These are phyloP conservation scores for Chalaropsis thielavioides DNA, from an alignment of 2,329 filamentous ascomycete genomes.

Conservation along the genomic window DNA sequence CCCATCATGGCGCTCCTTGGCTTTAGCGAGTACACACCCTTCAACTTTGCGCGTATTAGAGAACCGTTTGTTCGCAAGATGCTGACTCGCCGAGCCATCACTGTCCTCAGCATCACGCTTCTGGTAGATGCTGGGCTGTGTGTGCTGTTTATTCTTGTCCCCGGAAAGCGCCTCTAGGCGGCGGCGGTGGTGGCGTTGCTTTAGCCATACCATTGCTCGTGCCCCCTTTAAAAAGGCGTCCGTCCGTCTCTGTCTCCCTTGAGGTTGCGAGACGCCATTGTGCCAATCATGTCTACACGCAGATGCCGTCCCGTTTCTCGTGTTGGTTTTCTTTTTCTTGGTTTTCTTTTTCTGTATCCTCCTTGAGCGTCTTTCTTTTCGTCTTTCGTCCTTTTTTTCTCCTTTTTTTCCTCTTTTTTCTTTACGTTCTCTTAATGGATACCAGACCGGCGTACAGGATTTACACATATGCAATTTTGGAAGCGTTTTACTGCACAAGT, in stretches of 20 bases:
- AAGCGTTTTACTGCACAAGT: slow-evolving; percentile 6
- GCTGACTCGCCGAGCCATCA: slow-evolving; percentile 66
- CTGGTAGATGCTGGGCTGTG: slow-evolving; percentile 70
- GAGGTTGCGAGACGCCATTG: too few species aligned
- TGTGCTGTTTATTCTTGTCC: slow-evolving; percentile 86
- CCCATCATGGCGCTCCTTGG: slow-evolving; percentile 79
- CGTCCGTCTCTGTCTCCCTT: too few species aligned
- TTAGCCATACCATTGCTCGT: too few species aligned
- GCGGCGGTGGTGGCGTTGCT: not conserved
- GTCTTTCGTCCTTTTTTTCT: not conserved
- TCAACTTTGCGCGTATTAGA: slow-evolving; percentile 74
- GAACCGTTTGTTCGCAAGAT: slow-evolving; percentile 85
- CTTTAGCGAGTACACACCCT: slow-evolving; percentile 90
- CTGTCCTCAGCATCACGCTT: slow-evolving; percentile 62
- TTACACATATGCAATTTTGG: not conserved
- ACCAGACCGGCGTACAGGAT: slow-evolving; percentile 12
- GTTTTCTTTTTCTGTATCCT: not conserved
- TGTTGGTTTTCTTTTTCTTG: not conserved
- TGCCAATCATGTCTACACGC: not conserved
- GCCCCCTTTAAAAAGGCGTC: too few species aligned
- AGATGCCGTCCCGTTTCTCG: not conserved
- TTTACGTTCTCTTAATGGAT: slow-evolving; percentile 11
- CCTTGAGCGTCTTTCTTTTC: not conserved
- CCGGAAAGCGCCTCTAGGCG: slow-evolving; percentile 60
- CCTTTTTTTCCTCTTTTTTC: slow-evolving; percentile 1